Conservation (phyloP, 441 rosid species). For the Brassica hybrid region DNA sequence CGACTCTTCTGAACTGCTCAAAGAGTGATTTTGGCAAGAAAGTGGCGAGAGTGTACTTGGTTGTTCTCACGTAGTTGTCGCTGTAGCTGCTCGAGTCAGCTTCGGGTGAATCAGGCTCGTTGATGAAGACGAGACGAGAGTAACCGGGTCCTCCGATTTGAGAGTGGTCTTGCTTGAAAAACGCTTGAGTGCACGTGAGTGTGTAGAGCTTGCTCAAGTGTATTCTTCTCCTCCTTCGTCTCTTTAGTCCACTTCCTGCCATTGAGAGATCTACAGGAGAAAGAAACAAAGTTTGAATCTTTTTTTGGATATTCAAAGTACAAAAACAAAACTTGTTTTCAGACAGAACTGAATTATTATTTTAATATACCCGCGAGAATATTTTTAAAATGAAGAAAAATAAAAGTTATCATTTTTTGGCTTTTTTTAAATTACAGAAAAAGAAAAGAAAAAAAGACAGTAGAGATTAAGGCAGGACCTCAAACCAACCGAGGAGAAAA, state of each 20-base stretch:
- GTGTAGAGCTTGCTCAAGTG: slow-evolving; percentile 69
- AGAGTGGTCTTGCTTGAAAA: slow-evolving; percentile 52
- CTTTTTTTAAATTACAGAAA: not conserved
- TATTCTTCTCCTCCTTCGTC: slow-evolving; percentile 58
- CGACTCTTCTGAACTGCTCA: slow-evolving; percentile 73
- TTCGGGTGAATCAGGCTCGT: slow-evolving; percentile 57
- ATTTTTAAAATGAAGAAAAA: slow-evolving; percentile 12
- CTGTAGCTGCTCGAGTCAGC: slow-evolving; percentile 49
- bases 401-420: not conserved
- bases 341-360: slow-evolving; percentile 11
- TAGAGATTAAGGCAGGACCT: slow-evolving; percentile 32
- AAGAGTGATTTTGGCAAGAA: slow-evolving; percentile 74
- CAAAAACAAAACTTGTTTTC: not conserved
- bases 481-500: slow-evolving; percentile 38
- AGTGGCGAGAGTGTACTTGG: slow-evolving; percentile 61
- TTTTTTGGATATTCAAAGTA: slow-evolving; percentile 23
- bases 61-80: slow-evolving; percentile 57
- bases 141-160: slow-evolving; percentile 67
- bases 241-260: slow-evolving; percentile 49
- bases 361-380: slow-evolving; percentile 30
- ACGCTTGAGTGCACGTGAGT: slow-evolving; percentile 43
- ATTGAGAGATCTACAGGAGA: slow-evolving; percentile 18
- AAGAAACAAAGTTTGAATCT: slow-evolving; percentile 28
- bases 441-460: slow-evolving; percentile 16
- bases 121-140: slow-evolving; percentile 62